Percentiles rank a stretch among this genome's conserved stretches.
phyloP scores from a whole-genome alignment of 257 asterid species.

The Solanum acaule region DNA sequence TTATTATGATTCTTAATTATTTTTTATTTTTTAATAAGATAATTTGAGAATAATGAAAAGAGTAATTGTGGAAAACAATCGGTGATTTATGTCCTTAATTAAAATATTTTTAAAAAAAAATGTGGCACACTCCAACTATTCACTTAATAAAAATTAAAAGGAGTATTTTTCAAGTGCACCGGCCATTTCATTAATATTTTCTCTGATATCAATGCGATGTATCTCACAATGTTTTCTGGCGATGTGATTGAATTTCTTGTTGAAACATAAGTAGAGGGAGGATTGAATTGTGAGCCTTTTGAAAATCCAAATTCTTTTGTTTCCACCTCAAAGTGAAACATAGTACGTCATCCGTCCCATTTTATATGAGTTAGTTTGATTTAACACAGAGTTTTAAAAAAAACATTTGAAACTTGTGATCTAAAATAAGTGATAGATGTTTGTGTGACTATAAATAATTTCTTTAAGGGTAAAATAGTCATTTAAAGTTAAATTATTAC shows the following conservation, averaged over 20 bases:
- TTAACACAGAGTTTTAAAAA: background rate
- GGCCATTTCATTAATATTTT: background rate
- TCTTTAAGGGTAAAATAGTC: too few relatives aligned
- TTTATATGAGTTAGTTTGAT: too few relatives aligned
- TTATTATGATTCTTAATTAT: too few relatives aligned
- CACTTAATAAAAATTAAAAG: background rate
- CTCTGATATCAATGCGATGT: background rate
- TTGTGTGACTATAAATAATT: background rate
- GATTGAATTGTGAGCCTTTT: background rate
- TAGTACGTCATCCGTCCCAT: background rate
- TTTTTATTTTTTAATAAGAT: too few relatives aligned
- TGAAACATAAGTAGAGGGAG: background rate
- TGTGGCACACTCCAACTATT: too few relatives aligned
- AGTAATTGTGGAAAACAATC: too few relatives aligned
- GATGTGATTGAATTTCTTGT: background rate
- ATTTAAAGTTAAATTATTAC: too few relatives aligned
- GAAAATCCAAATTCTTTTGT: background rate
- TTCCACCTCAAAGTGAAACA: background rate
- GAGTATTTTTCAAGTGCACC: background rate
- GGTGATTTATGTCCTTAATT: background rate
- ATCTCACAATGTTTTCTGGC: background rate
- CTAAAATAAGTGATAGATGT: background rate
- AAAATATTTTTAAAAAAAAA: too few relatives aligned
- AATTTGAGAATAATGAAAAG: too few relatives aligned
- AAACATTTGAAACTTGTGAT: too few relatives aligned